Evolutionary conservation across 2,329 filamentous ascomycete genomes (phyloP).

Genomic region (Fusarium brachygibbosum): DNA sequence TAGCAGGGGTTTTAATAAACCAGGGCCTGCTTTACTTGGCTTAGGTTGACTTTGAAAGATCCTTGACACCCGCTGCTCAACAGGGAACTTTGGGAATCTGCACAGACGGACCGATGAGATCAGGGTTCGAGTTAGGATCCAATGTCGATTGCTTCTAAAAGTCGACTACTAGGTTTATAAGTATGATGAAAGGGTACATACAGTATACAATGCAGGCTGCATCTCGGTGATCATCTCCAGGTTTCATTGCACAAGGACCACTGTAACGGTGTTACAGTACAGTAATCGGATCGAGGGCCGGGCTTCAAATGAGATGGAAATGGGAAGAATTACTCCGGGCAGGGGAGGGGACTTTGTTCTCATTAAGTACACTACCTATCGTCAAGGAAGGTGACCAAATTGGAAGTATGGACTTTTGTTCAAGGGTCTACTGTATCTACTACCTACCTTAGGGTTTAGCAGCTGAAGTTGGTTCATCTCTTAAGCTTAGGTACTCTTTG

Average conservation of each 20-base stretch:
- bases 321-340: constrained; percentile 17
- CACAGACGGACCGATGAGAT: constrained; percentile 3
- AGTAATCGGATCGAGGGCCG: not conserved
- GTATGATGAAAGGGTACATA: not conserved
- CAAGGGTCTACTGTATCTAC: not conserved
- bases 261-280: constrained; percentile 5
- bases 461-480: not conserved
- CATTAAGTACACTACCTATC: not conserved
- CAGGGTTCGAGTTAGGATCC: not conserved
- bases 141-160: constrained; percentile 1
- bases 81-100: constrained; percentile 14
- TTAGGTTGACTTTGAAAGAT: constrained; percentile 6
- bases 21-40: constrained; percentile 6
- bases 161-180: not conserved
- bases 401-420: constrained; percentile 7
- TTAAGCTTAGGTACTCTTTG: not conserved
- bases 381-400: not conserved
- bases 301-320: constrained; percentile 1
- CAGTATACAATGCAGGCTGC: not conserved
- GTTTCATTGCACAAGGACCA: constrained; percentile 17
- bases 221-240: constrained; percentile 19
- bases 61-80: constrained; percentile 22
- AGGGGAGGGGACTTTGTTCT: not conserved
- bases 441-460: no score
- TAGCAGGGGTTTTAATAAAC: not conserved